Evolutionary conservation across 768 basidiomycete species (phyloP).

Genomic region (Russula virescens): DNA sequence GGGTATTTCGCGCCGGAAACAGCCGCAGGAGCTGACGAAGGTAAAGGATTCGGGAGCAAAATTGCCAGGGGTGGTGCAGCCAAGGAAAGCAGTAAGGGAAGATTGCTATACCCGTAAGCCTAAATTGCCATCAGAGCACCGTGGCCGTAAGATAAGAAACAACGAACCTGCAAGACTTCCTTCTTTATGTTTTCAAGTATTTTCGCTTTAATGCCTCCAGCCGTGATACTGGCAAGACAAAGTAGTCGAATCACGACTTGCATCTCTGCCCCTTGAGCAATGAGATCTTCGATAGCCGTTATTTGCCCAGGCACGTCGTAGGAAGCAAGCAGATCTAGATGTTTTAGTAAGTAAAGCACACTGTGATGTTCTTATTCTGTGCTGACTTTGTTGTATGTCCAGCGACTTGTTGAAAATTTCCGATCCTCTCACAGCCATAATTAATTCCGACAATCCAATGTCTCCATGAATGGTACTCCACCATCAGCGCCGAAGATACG

Average conservation of each 20-base stretch:
- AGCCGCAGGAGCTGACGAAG: slow-evolving; percentile 40
- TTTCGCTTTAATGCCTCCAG: slow-evolving; percentile 84
- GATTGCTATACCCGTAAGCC: slow-evolving; percentile 72
- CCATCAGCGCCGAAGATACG: neutral
- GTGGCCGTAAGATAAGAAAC: neutral
- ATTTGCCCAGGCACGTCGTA: slow-evolving; percentile 80
- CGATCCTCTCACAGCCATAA: slow-evolving; percentile 77
- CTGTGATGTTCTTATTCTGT: neutral
- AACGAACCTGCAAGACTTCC: slow-evolving; percentile 75
- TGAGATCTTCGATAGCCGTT: slow-evolving; percentile 82
- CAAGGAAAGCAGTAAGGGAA: slow-evolving; percentile 63
- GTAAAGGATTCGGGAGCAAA: slow-evolving; percentile 63
- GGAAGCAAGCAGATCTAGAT: slow-evolving; percentile 85
- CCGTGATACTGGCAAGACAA: slow-evolving; percentile 79
- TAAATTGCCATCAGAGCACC: slow-evolving; percentile 32
- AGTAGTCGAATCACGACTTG: slow-evolving; percentile 71
- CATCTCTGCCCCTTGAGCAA: slow-evolving; percentile 82
- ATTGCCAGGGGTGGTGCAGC: slow-evolving; percentile 61
- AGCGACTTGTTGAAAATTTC: slow-evolving; percentile 88
- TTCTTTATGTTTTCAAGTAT: slow-evolving; percentile 81
- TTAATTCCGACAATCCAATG: slow-evolving; percentile 88
- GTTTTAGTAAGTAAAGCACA: slow-evolving; percentile 8
- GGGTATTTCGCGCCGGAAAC: slow-evolving; percentile 55
- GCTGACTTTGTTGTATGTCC: slow-evolving; percentile 90
- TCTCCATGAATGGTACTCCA: slow-evolving; percentile 44